A percentile compares a stretch with the other conserved stretches of the same genome.
These are phyloP conservation scores for Trichopus zeylanicus DNA, from an alignment of 116 monocot species.

Conservation along the genomic window DNA sequence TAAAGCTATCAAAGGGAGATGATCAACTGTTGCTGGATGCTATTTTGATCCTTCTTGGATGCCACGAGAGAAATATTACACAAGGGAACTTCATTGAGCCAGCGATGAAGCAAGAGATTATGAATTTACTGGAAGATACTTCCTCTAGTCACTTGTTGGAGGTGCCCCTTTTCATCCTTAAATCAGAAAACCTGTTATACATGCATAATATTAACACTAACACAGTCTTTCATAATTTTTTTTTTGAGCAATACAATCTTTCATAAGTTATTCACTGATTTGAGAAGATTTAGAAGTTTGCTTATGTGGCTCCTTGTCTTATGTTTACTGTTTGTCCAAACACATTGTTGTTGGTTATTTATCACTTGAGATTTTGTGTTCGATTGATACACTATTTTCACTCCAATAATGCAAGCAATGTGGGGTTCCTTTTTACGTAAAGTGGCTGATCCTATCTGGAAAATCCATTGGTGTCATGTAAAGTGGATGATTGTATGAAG, in stretches of 20 bases:
- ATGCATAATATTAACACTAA: background rate
- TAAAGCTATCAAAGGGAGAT: conserved; percentile 68
- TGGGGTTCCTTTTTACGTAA: too few species aligned
- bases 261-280: background rate
- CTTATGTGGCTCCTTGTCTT: background rate
- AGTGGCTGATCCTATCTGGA: too few species aligned
- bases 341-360: too few species aligned
- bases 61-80: conserved; percentile 19
- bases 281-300: background rate
- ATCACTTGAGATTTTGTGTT: too few species aligned
- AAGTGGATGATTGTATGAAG: too few species aligned
- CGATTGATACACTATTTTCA: too few species aligned
- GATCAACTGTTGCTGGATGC: conserved; percentile 43
- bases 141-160: conserved; percentile 86
- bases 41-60: conserved; percentile 56
- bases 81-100: conserved; percentile 22
- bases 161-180: conserved; percentile 23
- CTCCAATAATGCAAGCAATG: too few species aligned
- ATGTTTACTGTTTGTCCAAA: too few species aligned
- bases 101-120: conserved; percentile 27
- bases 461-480: too few species aligned
- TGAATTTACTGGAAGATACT: conserved; percentile 64
- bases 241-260: too few species aligned
- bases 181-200: background rate
- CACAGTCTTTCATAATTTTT: too few species aligned